Base-by-base conservation (phyloP, 176 grass and related monocot genomes). In the Avena eriantha region DNA sequence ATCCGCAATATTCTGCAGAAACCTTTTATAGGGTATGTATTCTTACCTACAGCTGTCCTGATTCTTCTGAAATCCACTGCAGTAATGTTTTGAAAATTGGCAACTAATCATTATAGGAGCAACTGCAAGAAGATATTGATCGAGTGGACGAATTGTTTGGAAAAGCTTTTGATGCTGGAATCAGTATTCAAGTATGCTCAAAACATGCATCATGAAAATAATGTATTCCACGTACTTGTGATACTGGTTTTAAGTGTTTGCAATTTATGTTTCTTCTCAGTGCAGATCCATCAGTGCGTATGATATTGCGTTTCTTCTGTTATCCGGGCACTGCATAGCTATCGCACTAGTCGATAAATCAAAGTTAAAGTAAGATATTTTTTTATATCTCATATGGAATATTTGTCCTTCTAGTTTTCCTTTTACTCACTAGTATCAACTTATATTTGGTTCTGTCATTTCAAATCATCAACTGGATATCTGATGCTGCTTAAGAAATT, bases 331-430 rank as follows among this genome's bases (percentile, higher is more conserved):
- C 46, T 94, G 90, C 46, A 92, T 99, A 81, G 97, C 92, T 69
- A 88, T 99, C 80, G 94, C 97, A 31, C 81, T 99, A 83, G 92
- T 99, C 90, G 94, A 99, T 87, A 99, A 99, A 89, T 93, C 92
- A 39, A 99, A 99, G 74, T 87, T 99, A 73, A 89, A 84, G 97
- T 99, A 83, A 89, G 80, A 50, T n/a, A 54, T 64, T 54, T 59
- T 58, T 69, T 2, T 50, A n/a, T 57, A 13, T 11, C 21, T 59
- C 0, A 7, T 24, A 45, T 15, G 50, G 41, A 81, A 51, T 80
- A 29, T 69, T 41, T 4, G 13, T 50, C 36, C 4, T 55, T 17
- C 8, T 67, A 19, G 0, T 68, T 65, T 55, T 65, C 29, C 31
- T 51, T 82, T 47, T 41, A 56, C 47, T 85, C 15, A 29, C 53